phyloP scores from a whole-genome alignment of 352 stramenopile species.

The Phytophthora sp. region DNA sequence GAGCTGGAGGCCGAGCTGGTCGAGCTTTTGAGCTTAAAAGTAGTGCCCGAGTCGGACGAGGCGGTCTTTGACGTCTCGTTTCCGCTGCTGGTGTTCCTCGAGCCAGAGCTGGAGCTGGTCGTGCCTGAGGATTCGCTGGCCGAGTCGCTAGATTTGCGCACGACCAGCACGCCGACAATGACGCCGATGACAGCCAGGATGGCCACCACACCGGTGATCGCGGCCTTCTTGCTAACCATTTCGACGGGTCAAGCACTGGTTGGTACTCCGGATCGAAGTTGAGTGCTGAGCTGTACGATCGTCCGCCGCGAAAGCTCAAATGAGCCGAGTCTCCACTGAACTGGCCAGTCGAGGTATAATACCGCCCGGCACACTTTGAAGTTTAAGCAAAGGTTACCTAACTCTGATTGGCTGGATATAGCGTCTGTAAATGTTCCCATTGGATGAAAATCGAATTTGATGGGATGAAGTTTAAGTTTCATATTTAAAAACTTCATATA shows the following conservation, averaged over 20 bases:
- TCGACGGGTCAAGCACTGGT: constrained; percentile 2
- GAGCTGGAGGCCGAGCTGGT: constrained; percentile 32
- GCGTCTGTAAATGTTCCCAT: constrained; percentile 9
- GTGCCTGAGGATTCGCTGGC: constrained; percentile 36
- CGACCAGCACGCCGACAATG: constrained; percentile 50
- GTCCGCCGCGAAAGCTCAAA: constrained; percentile 35
- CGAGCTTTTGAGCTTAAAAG: constrained; percentile 35
- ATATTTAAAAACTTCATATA: constrained; percentile 19
- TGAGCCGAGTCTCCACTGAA: constrained; percentile 24
- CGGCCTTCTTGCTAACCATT: constrained; percentile 43
- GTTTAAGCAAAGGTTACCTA: neutral
- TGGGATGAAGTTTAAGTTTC: constrained; percentile 14
- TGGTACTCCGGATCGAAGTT: constrained; percentile 12
- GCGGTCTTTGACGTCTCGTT: constrained; percentile 14
- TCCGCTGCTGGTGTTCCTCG: constrained; percentile 9
- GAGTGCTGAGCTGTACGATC: neutral
- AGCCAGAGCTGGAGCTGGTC: constrained; percentile 29
- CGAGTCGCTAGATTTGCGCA: constrained; percentile 37
- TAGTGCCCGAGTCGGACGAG: constrained; percentile 24
- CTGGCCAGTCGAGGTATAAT: constrained; percentile 4
- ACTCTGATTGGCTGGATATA: constrained; percentile 20
- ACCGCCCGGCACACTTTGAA: constrained; percentile 33
- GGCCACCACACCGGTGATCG: constrained; percentile 50
- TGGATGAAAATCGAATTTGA: constrained; percentile 15
- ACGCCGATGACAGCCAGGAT: constrained; percentile 56